Conservation (phyloP, 2,329 filamentous ascomycete species). For the Colletotrichum karsti region DNA sequence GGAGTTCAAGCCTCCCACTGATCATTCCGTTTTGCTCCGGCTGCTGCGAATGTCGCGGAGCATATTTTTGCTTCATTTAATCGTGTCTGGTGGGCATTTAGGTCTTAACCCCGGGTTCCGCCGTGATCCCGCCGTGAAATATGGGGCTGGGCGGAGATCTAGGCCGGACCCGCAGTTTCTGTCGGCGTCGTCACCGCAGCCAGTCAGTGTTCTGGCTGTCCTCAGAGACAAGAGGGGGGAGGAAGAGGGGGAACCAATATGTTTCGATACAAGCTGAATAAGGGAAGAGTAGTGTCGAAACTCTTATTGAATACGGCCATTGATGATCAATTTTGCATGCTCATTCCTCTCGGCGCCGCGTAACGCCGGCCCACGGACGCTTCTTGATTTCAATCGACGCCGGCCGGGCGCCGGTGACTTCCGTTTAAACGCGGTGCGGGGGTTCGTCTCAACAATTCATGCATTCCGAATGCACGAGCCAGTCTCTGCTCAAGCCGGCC, state of each 20-base stretch:
- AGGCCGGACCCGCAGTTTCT: too few species aligned
- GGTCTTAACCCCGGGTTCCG: neutral
- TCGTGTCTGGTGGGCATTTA: neutral
- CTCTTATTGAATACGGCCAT: too few species aligned
- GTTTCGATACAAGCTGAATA: too few species aligned
- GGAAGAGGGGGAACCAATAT: too few species aligned
- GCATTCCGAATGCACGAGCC: neutral
- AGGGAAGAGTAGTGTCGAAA: too few species aligned
- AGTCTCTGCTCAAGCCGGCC: neutral
- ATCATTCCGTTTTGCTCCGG: neutral
- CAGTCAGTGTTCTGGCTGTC: too few species aligned
- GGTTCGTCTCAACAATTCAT: neutral
- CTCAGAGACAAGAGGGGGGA: too few species aligned
- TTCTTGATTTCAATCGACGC: neutral
- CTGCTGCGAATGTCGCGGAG: neutral
- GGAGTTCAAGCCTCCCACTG: slow-evolving; percentile 30
- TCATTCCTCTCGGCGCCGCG: too few species aligned
- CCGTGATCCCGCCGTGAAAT: neutral
- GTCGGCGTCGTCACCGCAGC: too few species aligned
- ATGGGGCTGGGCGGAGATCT: neutral
- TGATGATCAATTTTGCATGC: too few species aligned
- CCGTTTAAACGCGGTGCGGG: neutral
- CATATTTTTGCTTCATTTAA: neutral
- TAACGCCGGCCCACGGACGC: too few species aligned
- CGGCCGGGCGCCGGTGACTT: neutral